These are phyloP conservation scores for Penicillium psychrofluorescens DNA, from an alignment of 495 filamentous ascomycete species.

Conservation along the genomic window DNA sequence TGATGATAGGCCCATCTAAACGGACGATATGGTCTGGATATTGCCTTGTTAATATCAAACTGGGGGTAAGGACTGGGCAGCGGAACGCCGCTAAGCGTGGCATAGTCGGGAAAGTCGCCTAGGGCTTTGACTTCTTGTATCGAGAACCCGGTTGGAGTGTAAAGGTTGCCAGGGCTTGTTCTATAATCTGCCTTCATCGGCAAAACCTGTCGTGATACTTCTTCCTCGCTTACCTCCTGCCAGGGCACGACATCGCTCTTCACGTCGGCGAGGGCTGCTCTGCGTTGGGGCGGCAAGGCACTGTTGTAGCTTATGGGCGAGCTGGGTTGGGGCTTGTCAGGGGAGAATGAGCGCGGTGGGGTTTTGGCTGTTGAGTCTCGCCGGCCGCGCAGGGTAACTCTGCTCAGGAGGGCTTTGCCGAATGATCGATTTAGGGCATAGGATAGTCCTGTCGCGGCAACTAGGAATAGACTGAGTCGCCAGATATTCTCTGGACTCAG, in stretches of 20 bases:
- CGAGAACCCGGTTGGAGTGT: constrained; percentile 55
- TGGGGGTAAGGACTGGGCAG: constrained; percentile 56
- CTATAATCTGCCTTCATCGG: constrained; percentile 40
- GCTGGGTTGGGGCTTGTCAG: constrained; percentile 31
- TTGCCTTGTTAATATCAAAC: constrained; percentile 59
- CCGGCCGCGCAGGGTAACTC: constrained; percentile 21
- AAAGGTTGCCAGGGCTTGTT: constrained; percentile 28
- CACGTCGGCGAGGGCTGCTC: constrained; percentile 38
- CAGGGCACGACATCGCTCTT: constrained; percentile 11
- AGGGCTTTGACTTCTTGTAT: constrained; percentile 63
- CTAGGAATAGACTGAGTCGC: too few relatives aligned
- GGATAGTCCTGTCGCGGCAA: too few relatives aligned
- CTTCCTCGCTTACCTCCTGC: constrained; percentile 21
- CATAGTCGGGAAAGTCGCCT: constrained; percentile 81
- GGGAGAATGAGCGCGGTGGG: constrained; percentile 52
- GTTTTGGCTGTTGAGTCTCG: constrained; percentile 38
- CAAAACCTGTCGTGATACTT: constrained; percentile 26
- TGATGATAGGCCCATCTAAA: constrained; percentile 88
- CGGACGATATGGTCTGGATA: constrained; percentile 67
- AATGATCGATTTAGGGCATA: background rate
- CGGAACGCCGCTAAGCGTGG: constrained; percentile 69
- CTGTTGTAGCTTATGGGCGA: constrained; percentile 33
- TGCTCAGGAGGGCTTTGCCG: constrained; percentile 6
- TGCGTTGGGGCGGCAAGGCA: constrained; percentile 49
- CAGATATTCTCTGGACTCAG: too few relatives aligned